Percentiles rank a stretch among this genome's conserved stretches.
phyloP scores from a whole-genome alignment of 192 early-diverging fungal species.

The Umbelopsis vinacea region DNA sequence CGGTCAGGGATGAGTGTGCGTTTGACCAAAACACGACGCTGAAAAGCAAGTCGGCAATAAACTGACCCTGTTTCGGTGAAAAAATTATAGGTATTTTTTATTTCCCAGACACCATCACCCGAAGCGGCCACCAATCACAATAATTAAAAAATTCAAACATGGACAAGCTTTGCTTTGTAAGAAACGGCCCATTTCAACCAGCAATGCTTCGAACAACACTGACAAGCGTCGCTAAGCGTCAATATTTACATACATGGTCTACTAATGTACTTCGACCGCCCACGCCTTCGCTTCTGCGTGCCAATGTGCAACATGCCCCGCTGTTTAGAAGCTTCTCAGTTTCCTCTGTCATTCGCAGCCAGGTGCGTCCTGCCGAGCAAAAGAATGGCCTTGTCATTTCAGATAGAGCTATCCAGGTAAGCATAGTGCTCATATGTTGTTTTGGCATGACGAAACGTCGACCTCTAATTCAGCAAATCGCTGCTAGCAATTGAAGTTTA shows the following conservation, averaged over 20 bases:
- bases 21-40: no score
- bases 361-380: constrained; percentile 8
- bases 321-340: not conserved
- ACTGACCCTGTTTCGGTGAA: no score
- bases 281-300: not conserved
- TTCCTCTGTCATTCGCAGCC: not conserved
- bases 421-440: not conserved
- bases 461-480: constrained; percentile 1
- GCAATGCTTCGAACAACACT: constrained; percentile 9
- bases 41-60: no score
- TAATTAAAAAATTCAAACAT: not conserved
- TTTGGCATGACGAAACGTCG: not conserved
- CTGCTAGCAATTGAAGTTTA: constrained; percentile 56
- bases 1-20: no score
- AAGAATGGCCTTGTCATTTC: constrained; percentile 47
- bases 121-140: not conserved
- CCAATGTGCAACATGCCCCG: not conserved
- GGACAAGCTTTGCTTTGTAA: not conserved
- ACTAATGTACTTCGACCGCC: not conserved
- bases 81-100: no score
- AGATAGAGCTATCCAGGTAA: constrained; percentile 55
- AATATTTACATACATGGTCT: not conserved
- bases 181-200: not conserved
- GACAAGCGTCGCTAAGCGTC: not conserved
- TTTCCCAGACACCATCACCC: not conserved